These are phyloP conservation scores for Heimioporus sp. DNA, from an alignment of 768 basidiomycete genomes.

Conservation along the genomic window DNA sequence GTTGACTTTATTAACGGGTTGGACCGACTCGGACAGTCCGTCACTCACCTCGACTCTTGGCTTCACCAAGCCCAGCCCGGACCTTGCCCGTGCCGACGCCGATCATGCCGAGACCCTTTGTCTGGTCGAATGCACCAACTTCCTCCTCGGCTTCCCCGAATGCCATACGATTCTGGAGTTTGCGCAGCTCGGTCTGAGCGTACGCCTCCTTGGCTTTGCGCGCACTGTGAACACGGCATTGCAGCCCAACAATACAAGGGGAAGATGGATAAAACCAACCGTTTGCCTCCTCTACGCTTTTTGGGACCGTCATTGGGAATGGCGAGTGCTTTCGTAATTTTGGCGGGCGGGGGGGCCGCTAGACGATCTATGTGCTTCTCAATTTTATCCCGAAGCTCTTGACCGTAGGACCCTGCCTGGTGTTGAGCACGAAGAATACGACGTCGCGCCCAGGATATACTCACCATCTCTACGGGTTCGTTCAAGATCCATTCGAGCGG, in stretches of 20 bases:
- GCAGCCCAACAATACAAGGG: background rate
- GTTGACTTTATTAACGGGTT: conserved; percentile 8
- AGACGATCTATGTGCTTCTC: conserved; percentile 90
- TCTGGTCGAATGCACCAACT: conserved; percentile 94
- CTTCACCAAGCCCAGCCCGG: conserved; percentile 81
- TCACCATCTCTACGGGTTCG: conserved; percentile 77
- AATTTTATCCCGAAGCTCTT: conserved; percentile 79
- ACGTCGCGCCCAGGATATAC: conserved; percentile 10
- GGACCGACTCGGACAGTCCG: background rate
- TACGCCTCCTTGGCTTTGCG: conserved; percentile 99
- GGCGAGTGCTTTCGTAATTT: conserved; percentile 90
- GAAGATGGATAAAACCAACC: conserved; percentile 46
- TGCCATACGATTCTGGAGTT: conserved; percentile 94
- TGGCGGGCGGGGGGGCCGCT: conserved; percentile 90
- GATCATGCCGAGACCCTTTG: conserved; percentile 98
- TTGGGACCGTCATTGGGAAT: conserved; percentile 94
- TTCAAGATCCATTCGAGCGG: conserved; percentile 93
- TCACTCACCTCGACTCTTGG: conserved; percentile 82
- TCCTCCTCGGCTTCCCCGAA: conserved; percentile 97
- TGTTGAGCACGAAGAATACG: background rate
- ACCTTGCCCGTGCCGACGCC: conserved; percentile 86
- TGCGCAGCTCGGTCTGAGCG: conserved; percentile 93
- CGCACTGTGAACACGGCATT: conserved; percentile 50
- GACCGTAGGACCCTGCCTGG: conserved; percentile 70
- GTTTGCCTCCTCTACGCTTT: conserved; percentile 93